phyloP scores from a whole-genome alignment of 2,329 filamentous ascomycete species.

The Penicillium sp. region DNA sequence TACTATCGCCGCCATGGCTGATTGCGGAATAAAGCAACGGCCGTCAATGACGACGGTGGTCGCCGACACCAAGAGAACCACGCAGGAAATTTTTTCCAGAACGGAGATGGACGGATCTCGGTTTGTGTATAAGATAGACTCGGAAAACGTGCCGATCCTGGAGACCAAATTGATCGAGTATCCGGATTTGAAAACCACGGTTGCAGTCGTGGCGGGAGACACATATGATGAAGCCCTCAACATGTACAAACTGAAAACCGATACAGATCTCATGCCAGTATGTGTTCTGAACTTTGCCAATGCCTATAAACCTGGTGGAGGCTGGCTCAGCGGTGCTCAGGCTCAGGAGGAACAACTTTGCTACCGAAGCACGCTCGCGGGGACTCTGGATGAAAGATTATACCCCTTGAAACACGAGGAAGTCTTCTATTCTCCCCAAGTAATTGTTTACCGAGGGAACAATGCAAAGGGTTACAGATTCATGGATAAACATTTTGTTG shows the following conservation, averaged over 20 bases:
- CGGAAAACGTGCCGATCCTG: constrained; percentile 33
- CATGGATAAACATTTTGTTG: constrained; percentile 40
- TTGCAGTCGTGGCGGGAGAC: constrained; percentile 58
- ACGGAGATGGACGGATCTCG: not conserved
- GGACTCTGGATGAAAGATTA: constrained; percentile 42
- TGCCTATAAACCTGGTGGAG: constrained; percentile 58
- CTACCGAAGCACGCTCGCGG: constrained; percentile 54
- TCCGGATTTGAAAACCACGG: constrained; percentile 40
- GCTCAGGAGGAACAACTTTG: constrained; percentile 71
- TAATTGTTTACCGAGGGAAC: constrained; percentile 58
- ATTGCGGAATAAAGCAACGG: no score
- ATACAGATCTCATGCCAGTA: constrained; percentile 39
- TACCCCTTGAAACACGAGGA: constrained; percentile 56
- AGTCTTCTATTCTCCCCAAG: constrained; percentile 60
- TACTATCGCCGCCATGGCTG: not conserved
- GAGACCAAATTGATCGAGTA: constrained; percentile 38
- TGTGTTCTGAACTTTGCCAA: constrained; percentile 68
- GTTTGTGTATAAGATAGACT: not conserved
- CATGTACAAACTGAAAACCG: constrained; percentile 26
- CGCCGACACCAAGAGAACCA: not conserved
- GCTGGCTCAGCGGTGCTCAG: constrained; percentile 60
- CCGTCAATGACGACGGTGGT: not conserved
- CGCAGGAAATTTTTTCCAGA: not conserved
- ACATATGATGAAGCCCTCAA: constrained; percentile 57
- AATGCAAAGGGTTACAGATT: constrained; percentile 50